phyloP scores from a whole-genome alignment of 2,329 filamentous ascomycete species.

The Ceratocystis colombiana region DNA sequence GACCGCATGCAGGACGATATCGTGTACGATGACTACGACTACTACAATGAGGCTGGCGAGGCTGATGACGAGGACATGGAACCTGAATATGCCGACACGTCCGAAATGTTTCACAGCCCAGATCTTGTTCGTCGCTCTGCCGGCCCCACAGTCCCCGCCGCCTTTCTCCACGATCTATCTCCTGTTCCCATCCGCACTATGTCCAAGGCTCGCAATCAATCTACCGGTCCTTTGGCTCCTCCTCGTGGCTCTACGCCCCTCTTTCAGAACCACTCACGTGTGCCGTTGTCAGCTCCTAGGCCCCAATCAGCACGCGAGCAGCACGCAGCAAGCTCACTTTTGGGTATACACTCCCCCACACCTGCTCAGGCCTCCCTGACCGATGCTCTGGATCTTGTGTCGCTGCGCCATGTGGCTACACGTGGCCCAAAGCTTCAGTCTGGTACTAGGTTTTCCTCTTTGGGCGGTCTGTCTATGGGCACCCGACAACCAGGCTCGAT shows the following conservation, averaged over 20 bases:
- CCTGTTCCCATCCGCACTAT: not conserved
- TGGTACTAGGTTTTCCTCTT: not conserved
- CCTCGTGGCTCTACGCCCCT: conserved; percentile 1
- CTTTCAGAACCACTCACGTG: not conserved
- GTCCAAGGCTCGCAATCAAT: not conserved
- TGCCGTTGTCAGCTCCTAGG: not conserved
- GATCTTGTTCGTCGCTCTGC: not conserved
- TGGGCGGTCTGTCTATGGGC: not conserved
- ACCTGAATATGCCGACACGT: conserved; percentile 1
- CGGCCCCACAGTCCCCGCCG: not conserved
- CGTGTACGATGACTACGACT: conserved; percentile 19
- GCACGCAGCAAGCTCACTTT: not conserved
- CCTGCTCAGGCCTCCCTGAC: not conserved
- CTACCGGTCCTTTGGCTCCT: not conserved
- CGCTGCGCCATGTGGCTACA: not conserved
- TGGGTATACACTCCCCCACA: not conserved
- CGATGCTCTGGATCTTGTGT: not conserved
- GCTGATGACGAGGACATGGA: conserved; percentile 15
- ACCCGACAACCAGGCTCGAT: not conserved
- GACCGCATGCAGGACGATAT: conserved; percentile 15
- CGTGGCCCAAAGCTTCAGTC: not conserved
- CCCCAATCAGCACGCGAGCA: not conserved
- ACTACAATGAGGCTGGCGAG: conserved; percentile 1
- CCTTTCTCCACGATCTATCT: conserved; percentile 5
- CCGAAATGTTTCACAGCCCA: conserved; percentile 1